Conservation (phyloP, 1,139 yeast genomes). For the Candida buenavistaensis region DNA sequence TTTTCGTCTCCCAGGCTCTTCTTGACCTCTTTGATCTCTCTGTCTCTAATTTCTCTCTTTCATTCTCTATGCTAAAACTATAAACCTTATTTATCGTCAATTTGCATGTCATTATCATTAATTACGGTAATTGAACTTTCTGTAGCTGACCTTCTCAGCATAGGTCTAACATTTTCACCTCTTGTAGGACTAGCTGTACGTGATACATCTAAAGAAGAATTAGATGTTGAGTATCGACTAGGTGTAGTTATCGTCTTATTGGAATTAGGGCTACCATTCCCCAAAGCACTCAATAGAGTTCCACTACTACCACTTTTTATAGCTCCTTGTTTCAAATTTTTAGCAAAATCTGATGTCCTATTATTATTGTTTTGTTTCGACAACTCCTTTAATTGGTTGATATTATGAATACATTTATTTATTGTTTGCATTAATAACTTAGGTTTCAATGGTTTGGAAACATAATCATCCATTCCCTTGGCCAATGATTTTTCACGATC, state of each 20-base stretch:
- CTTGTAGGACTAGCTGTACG: slow-evolving; percentile 22
- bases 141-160: slow-evolving; percentile 37
- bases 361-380: slow-evolving; percentile 50
- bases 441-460: slow-evolving; percentile 84
- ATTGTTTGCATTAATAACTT: slow-evolving; percentile 80
- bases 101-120: slow-evolving; percentile 7
- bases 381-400: slow-evolving; percentile 56
- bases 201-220: slow-evolving; percentile 7
- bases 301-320: slow-evolving; percentile 20
- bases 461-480: slow-evolving; percentile 89
- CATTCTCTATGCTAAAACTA: too few species aligned
- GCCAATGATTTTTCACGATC: slow-evolving; percentile 83
- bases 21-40: too few species aligned
- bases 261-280: slow-evolving; percentile 11
- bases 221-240: slow-evolving; percentile 8
- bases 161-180: slow-evolving; percentile 22
- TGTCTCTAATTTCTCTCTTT: too few species aligned
- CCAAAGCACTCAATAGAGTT: slow-evolving; percentile 1
- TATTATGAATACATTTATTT: slow-evolving; percentile 75
- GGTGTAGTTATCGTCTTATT: slow-evolving; percentile 10
- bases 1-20: too few species aligned
- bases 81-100: slow-evolving; percentile 5
- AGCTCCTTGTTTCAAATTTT: slow-evolving; percentile 41
- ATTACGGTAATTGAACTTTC: slow-evolving; percentile 24
- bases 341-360: slow-evolving; percentile 49